These are phyloP conservation scores for Anethum foeniculum DNA, from an alignment of 140 eudicot species.

Conservation along the genomic window DNA sequence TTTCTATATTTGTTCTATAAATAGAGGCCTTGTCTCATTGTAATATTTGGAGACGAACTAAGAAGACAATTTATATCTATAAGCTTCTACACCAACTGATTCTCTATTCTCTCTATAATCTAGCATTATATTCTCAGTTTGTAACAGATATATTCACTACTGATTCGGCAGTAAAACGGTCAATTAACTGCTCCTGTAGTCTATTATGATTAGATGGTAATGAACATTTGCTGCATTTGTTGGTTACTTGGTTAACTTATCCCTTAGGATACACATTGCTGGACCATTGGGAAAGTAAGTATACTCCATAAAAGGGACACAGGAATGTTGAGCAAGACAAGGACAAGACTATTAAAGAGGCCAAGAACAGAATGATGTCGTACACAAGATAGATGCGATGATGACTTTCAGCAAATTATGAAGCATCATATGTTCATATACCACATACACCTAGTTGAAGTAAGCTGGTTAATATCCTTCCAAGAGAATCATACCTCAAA, in stretches of 20 bases:
- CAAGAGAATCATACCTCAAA: slow-evolving; percentile 41
- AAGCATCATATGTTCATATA: background rate
- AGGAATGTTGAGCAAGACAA: background rate
- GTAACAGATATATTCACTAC: background rate
- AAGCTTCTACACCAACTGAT: background rate
- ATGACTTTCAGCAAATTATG: background rate
- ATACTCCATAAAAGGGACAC: background rate
- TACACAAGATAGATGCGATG: background rate
- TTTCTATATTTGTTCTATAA: no score
- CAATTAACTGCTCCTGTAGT: background rate
- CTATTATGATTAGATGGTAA: background rate
- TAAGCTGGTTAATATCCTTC: background rate
- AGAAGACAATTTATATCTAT: background rate
- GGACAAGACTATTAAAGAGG: background rate
- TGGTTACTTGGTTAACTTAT: background rate
- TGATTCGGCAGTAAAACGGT: background rate
- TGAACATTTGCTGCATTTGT: background rate
- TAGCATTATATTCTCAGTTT: background rate
- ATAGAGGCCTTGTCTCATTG: background rate
- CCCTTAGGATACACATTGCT: background rate
- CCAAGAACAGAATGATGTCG: background rate
- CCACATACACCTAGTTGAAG: background rate
- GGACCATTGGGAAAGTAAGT: background rate
- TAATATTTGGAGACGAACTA: background rate
- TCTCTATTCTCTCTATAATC: background rate